A percentile compares a stretch with the other conserved stretches of the same genome.
Evolutionary conservation across 176 grass and related monocot genomes (phyloP).

Genomic region (Bromus sterilis): DNA sequence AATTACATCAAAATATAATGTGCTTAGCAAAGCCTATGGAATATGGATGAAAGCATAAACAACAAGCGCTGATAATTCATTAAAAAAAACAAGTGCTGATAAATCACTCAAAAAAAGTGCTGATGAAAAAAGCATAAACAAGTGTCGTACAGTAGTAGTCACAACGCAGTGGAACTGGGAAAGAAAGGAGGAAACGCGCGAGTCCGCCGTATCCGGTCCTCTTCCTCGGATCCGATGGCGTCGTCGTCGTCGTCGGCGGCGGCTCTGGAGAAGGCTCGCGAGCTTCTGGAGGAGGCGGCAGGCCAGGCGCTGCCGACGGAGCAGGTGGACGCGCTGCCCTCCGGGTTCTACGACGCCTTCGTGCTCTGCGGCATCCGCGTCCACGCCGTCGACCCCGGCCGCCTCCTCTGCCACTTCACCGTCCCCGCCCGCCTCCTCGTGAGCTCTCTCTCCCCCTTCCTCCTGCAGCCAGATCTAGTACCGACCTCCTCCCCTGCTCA

Average conservation of each 20-base stretch:
- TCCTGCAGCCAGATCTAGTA: background rate
- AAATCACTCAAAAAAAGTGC: no score
- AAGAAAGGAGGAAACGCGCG: background rate
- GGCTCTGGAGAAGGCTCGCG: conserved; percentile 47
- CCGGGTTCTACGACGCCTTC: conserved; percentile 92
- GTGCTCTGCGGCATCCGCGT: conserved; percentile 69
- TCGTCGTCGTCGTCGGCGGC: no score
- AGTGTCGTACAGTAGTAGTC: no score
- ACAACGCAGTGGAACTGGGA: background rate
- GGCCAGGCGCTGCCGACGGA: conserved; percentile 37
- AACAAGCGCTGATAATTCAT: no score
- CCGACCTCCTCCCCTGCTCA: background rate
- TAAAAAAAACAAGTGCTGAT: no score
- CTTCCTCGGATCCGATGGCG: background rate
- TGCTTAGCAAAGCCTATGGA: no score
- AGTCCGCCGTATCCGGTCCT: background rate
- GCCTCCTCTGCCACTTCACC: conserved; percentile 67
- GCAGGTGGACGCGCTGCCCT: conserved; percentile 25
- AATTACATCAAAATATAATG: no score
- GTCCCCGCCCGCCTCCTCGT: conserved; percentile 85
- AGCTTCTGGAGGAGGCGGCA: conserved; percentile 53
- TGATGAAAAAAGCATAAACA: no score
- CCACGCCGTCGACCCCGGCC: conserved; percentile 48
- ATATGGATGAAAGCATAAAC: no score
- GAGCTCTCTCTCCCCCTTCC: background rate